These are phyloP conservation scores for Aspergillus japonicus DNA, from an alignment of 2,329 filamentous ascomycete genomes.

Conservation along the genomic window DNA sequence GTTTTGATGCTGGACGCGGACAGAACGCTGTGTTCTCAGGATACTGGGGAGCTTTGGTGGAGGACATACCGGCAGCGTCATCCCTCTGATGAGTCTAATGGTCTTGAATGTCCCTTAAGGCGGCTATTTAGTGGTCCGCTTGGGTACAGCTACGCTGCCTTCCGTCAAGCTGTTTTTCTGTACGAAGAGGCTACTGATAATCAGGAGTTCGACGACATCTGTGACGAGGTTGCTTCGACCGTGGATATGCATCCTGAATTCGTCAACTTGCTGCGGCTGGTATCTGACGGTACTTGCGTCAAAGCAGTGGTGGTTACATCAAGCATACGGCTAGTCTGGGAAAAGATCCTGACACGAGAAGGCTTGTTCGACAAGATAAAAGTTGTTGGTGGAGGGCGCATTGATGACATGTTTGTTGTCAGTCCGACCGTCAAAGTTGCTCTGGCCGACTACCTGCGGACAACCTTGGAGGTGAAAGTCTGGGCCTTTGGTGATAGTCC, in stretches of 20 bases:
- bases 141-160: conserved; percentile 55
- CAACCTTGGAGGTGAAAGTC: conserved; percentile 40
- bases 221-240: conserved; percentile 43
- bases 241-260: conserved; percentile 53
- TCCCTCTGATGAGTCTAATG: neutral
- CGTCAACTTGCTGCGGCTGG: conserved; percentile 41
- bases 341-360: conserved; percentile 50
- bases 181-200: conserved; percentile 49
- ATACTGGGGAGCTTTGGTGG: conserved; percentile 20
- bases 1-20: conserved; percentile 59
- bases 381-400: conserved; percentile 55
- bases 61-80: too few species aligned
- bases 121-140: conserved; percentile 48
- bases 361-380: conserved; percentile 45
- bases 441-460: conserved; percentile 46
- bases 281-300: conserved; percentile 42
- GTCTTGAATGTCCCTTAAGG: conserved; percentile 35
- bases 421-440: conserved; percentile 52
- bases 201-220: conserved; percentile 46
- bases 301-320: conserved; percentile 53
- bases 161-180: conserved; percentile 54
- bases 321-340: conserved; percentile 56
- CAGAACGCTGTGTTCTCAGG: conserved; percentile 50
- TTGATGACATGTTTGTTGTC: conserved; percentile 52
- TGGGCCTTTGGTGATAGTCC: conserved; percentile 62